Evolutionary conservation across 176 grass and related monocot genomes (phyloP).

Genomic region (Ampelocalamus luodianensis): DNA sequence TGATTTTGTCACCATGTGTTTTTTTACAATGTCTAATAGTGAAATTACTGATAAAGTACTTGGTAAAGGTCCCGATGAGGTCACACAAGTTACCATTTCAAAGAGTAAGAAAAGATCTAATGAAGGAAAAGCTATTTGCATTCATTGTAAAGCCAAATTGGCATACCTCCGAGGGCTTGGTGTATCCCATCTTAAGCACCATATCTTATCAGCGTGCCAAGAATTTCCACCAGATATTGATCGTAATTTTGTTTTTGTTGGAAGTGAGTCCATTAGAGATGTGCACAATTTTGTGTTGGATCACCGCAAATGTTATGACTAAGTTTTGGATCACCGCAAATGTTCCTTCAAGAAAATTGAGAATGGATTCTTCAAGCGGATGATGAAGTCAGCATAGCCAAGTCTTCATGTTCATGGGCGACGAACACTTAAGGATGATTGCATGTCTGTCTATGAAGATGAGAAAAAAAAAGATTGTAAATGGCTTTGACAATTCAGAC

Average conservation of each 20-base stretch:
- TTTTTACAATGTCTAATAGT: too few relatives aligned
- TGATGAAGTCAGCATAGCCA: background rate
- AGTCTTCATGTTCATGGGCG: too few relatives aligned
- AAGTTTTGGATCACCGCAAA: slow-evolving; percentile 23
- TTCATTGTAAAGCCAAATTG: background rate
- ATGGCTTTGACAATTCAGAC: background rate
- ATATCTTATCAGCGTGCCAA: background rate
- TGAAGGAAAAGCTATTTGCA: too few relatives aligned
- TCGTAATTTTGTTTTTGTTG: background rate
- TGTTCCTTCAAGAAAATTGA: background rate
- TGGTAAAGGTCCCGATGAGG: too few relatives aligned
- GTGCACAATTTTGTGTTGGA: too few relatives aligned
- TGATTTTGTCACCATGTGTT: too few relatives aligned
- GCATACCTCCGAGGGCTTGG: background rate
- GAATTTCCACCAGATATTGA: background rate
- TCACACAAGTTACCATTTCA: too few relatives aligned
- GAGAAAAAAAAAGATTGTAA: background rate
- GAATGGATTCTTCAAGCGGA: background rate
- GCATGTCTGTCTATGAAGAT: background rate
- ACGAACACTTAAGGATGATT: background rate
- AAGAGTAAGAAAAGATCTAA: too few relatives aligned
- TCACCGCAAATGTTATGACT: too few relatives aligned
- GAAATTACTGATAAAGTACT: too few relatives aligned
- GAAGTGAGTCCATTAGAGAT: background rate
- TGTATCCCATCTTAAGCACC: background rate